Evolutionary conservation across 306 rosid genomes (phyloP).

Genomic region (Fagus crenata): DNA sequence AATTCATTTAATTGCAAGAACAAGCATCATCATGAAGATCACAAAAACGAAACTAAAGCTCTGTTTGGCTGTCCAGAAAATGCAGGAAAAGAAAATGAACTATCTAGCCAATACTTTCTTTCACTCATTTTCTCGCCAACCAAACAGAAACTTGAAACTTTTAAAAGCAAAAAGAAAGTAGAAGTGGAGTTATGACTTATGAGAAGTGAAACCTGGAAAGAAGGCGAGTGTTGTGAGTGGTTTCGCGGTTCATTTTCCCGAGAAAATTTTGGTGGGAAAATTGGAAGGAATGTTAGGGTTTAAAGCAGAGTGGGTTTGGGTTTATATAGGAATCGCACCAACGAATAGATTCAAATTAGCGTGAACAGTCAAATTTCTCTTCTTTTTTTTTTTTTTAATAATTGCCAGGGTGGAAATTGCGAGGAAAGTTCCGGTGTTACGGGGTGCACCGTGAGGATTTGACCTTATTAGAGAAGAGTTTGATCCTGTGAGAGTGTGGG

Average conservation of each 20-base stretch:
- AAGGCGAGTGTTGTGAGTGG: conserved; percentile 8
- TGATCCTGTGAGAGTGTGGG: no score
- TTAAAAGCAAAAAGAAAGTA: neutral
- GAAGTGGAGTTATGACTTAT: neutral
- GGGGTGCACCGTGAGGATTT: conserved; percentile 13
- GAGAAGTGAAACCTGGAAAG: conserved; percentile 42
- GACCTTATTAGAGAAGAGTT: neutral
- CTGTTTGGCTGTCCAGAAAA: neutral
- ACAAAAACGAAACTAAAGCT: neutral
- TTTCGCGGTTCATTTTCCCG: conserved; percentile 36
- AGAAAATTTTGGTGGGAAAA: conserved; percentile 6
- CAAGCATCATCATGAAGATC: neutral
- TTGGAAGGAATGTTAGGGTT: conserved; percentile 29
- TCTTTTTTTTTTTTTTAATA: neutral
- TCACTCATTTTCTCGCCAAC: conserved; percentile 10
- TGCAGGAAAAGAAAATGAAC: neutral
- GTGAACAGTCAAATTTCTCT: no score
- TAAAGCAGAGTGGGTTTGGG: conserved; percentile 16
- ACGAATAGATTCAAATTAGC: conserved; percentile 19
- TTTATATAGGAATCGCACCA: conserved; percentile 6
- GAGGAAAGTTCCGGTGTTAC: conserved; percentile 20
- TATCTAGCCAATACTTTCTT: neutral
- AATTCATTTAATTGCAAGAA: neutral
- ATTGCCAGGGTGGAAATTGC: conserved; percentile 9
- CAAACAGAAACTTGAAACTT: neutral